Evolutionary conservation across 768 basidiomycete genomes (phyloP).

Genomic region (Termitomyces bulborhizus): DNA sequence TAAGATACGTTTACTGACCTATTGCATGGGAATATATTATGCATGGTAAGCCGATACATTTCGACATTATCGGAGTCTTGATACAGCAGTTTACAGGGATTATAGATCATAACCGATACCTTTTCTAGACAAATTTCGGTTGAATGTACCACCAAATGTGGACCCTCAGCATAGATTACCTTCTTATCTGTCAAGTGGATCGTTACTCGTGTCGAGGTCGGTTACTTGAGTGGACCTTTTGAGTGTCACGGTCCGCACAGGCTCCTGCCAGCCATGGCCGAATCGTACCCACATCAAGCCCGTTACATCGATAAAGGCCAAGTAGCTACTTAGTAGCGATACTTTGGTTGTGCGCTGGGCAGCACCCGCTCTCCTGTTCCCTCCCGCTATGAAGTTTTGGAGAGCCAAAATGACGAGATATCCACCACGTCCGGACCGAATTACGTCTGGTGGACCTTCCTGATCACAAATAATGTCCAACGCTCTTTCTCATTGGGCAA

Average conservation of each 20-base stretch:
- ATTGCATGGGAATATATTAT: neutral
- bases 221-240: neutral
- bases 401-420: conserved; percentile 1
- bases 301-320: neutral
- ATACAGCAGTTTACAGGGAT: neutral
- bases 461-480: neutral
- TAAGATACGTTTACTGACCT: neutral
- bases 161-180: too few species aligned
- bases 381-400: conserved; percentile 1
- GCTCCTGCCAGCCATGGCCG: neutral
- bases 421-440: neutral
- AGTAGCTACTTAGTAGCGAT: neutral
- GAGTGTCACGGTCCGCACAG: neutral
- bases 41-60: neutral
- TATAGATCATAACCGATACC: neutral
- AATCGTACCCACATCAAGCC: neutral
- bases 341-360: neutral
- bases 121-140: neutral
- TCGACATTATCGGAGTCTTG: neutral
- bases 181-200: neutral
- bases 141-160: neutral
- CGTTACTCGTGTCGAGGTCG: neutral
- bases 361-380: neutral
- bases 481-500: neutral
- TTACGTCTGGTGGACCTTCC: neutral